phyloP scores from a whole-genome alignment of 2,329 filamentous ascomycete species.

The Aspergillus aculeatus region DNA sequence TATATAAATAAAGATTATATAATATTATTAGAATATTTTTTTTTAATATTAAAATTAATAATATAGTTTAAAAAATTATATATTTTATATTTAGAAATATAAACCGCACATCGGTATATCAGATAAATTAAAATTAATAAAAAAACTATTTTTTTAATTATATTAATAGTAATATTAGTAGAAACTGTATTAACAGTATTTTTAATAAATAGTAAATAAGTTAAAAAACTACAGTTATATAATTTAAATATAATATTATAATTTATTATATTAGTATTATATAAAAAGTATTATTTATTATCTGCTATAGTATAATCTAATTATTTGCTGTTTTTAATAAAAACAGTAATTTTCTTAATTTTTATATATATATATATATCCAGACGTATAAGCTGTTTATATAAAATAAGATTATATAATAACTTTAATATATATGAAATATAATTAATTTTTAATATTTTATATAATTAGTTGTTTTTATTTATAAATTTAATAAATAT shows the following conservation, averaged over 20 bases:
- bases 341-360: neutral
- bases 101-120: no score
- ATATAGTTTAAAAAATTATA: neutral
- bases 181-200: no score
- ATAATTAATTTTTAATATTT: neutral
- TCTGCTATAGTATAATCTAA: no score
- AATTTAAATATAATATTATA: no score
- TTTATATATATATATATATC: neutral
- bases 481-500: no score
- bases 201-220: no score
- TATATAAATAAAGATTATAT: neutral
- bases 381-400: neutral
- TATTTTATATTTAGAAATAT: neutral
- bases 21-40: neutral
- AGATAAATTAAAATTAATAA: neutral
- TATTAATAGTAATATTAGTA: neutral
- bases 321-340: no score
- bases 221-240: no score
- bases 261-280: no score
- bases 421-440: neutral
- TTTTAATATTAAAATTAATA: neutral
- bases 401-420: neutral
- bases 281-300: no score
- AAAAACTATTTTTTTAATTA: neutral
- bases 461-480: neutral